Evolutionary conservation across 2,329 filamentous ascomycete genomes (phyloP), one percentile per base, ranked within the genome.

Genomic region (Arthrobotrys musiformis): DNA sequence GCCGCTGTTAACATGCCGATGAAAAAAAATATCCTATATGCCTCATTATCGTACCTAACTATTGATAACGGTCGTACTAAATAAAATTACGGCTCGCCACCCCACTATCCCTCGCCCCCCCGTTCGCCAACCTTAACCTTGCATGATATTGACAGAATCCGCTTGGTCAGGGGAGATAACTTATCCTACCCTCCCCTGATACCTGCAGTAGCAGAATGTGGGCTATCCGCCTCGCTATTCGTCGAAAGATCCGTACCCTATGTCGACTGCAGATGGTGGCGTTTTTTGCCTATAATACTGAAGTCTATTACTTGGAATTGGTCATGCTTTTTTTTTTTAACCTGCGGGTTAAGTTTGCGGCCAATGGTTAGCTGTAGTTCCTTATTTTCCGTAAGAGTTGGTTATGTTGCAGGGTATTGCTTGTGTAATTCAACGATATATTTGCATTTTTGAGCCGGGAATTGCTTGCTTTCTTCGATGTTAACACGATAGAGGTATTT

Each of bases 71-170:
- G 46, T 28, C 42, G 40, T 42, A 17, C 19, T 46, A 72, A 72
- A 72, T 46, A 26, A 72, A 37, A 72, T 63, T 72, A 64, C 19
- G 30, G 52, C n/a, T 70, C 56, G 67, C 56, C 56, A 44, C 67
- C n/a, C 22, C 15, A 40, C 37, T n/a, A n/a, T n/a, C 28, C 22
- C 9, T 35, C 5, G 9, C 30, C 40, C 37, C 2, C 37, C 40
- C 40, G 13, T 60, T 70, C 66, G 37, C 22, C 44, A 40, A 50
- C 66, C 17, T 67, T 61, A 40, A 70, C 28, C 50, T 44, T 46
- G 26, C 61, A 48, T n/a, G n/a, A n/a, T n/a, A n/a, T 52, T 63
- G n/a, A 50, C 61, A 28, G 52, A 11, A 60, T 17, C 44, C 37
- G 17, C 68, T 44, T 48, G 26, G n/a, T n/a, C n/a, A n/a, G n/a